Evolutionary conservation across 139 green algal genomes (phyloP).

Genomic region (Picochlorum sp.): DNA sequence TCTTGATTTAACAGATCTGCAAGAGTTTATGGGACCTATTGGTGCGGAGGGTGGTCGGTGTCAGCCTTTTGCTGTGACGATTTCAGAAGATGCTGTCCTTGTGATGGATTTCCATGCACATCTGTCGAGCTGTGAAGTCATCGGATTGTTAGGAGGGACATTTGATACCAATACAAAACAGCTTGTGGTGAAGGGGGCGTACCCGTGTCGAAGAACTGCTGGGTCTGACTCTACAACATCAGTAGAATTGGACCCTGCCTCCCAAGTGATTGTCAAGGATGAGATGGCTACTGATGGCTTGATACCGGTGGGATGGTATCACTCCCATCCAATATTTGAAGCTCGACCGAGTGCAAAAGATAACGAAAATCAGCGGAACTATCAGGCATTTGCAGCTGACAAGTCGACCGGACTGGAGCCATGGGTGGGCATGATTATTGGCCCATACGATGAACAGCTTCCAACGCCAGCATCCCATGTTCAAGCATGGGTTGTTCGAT

Average conservation of each 20-base stretch:
- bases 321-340: slow-evolving; percentile 76
- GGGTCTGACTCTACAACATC: slow-evolving; percentile 35
- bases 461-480: slow-evolving; percentile 25
- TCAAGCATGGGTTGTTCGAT: slow-evolving; percentile 35
- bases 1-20: slow-evolving; percentile 44
- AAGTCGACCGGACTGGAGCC: slow-evolving; percentile 45
- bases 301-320: slow-evolving; percentile 63
- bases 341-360: slow-evolving; percentile 62
- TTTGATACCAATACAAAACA: slow-evolving; percentile 34
- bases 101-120: slow-evolving; percentile 61
- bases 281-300: slow-evolving; percentile 49
- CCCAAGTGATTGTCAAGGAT: slow-evolving; percentile 49
- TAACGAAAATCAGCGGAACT: slow-evolving; percentile 84
- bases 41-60: slow-evolving; percentile 29
- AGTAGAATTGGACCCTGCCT: slow-evolving; percentile 64
- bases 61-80: slow-evolving; percentile 58
- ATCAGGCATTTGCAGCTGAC: slow-evolving; percentile 63
- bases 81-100: slow-evolving; percentile 38
- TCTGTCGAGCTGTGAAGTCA: slow-evolving; percentile 51
- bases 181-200: slow-evolving; percentile 37
- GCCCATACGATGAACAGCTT: slow-evolving; percentile 65
- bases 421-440: slow-evolving; percentile 71
- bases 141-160: slow-evolving; percentile 54
- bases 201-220: slow-evolving; percentile 39
- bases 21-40: slow-evolving; percentile 47